phyloP scores from a whole-genome alignment of 129 eudicot species.

The Centella asiatica region DNA sequence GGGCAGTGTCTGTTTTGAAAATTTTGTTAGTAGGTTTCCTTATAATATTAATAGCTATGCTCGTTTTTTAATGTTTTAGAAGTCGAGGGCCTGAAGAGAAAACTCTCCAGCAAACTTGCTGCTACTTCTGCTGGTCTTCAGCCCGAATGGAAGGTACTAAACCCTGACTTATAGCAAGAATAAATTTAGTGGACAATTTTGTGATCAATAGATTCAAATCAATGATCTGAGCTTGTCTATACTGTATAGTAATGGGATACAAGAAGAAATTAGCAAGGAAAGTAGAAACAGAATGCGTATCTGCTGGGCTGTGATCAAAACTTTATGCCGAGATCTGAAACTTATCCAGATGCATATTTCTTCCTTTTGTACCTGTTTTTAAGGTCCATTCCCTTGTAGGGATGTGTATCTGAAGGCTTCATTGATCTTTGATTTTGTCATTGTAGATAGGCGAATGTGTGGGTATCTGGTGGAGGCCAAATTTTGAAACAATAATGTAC shows the following conservation, averaged over 20 bases:
- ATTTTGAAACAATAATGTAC: constrained; percentile 69
- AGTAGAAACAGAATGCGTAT: neutral
- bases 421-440: neutral
- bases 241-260: neutral
- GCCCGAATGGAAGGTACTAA: constrained; percentile 70
- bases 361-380: neutral
- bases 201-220: neutral
- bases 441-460: constrained; percentile 92
- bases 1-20: neutral
- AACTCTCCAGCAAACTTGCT: constrained; percentile 70
- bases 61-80: constrained; percentile 26
- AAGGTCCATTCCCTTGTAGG: neutral
- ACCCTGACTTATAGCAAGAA: no score
- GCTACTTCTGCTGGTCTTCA: constrained; percentile 43
- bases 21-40: neutral
- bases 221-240: neutral
- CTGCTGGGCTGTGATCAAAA: neutral
- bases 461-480: constrained; percentile 91
- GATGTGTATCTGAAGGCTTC: neutral
- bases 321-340: neutral
- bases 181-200: no score
- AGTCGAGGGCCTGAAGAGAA: constrained; percentile 71
- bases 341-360: neutral
- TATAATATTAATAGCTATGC: no score
- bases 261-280: neutral